phyloP scores from a whole-genome alignment of 495 filamentous ascomycete genomes.

The Polyplosphaeria fusca region DNA sequence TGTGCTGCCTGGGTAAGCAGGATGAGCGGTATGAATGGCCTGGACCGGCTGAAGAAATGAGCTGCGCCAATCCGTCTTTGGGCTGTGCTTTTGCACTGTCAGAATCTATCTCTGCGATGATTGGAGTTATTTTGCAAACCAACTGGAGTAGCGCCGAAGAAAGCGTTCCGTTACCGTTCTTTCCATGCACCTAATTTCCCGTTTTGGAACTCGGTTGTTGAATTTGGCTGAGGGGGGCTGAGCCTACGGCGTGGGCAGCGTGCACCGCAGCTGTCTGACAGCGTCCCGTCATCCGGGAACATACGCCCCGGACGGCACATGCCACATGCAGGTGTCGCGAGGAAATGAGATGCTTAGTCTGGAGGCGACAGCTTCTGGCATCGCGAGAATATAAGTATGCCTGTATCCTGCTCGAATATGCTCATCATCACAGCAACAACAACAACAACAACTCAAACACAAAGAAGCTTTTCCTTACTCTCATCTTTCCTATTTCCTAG shows the following conservation, averaged over 20 bases:
- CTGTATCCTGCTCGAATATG: not conserved
- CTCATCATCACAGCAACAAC: slow-evolving; percentile 20
- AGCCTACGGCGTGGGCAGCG: not conserved
- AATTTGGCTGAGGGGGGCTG: slow-evolving; percentile 3
- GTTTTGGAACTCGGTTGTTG: no score
- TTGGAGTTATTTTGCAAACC: not conserved
- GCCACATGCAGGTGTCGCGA: not conserved
- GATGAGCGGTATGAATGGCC: not conserved
- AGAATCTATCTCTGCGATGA: not conserved
- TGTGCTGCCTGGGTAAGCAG: not conserved
- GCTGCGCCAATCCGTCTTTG: not conserved
- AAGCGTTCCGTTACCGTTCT: no score
- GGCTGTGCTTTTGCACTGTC: not conserved
- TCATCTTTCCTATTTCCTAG: slow-evolving; percentile 8
- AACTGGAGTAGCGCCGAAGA: no score
- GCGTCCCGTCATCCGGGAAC: slow-evolving; percentile 4
- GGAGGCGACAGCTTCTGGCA: not conserved
- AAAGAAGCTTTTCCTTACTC: not conserved
- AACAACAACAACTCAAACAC: slow-evolving; percentile 2
- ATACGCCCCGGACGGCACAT: not conserved
- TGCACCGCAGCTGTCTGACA: slow-evolving; percentile 9
- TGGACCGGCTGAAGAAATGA: not conserved
- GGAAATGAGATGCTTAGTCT: no score
- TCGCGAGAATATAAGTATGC: not conserved
- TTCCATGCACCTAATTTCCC: no score